Evolutionary conservation across 2,329 filamentous ascomycete species (phyloP).

Genomic region (Zelopaecilomyces penicillatus): DNA sequence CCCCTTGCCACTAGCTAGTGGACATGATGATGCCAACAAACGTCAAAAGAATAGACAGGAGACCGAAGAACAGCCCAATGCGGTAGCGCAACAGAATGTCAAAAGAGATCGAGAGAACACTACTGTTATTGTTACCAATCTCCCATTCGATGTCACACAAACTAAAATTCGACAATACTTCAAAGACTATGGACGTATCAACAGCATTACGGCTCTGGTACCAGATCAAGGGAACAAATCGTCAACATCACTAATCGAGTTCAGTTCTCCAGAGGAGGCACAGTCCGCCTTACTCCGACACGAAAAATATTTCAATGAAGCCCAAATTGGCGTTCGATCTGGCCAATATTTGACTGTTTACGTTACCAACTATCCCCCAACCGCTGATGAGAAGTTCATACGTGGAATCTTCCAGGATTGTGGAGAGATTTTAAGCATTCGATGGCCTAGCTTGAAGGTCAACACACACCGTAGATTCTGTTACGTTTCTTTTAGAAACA

Average conservation of each 20-base stretch:
- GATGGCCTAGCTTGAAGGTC: constrained; percentile 85
- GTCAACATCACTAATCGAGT: constrained; percentile 73
- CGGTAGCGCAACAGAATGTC: constrained; percentile 23
- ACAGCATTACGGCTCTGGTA: constrained; percentile 59
- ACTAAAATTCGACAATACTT: constrained; percentile 82
- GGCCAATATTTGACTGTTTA: constrained; percentile 77
- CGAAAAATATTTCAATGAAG: constrained; percentile 67
- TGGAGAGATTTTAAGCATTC: constrained; percentile 75
- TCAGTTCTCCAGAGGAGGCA: constrained; percentile 71
- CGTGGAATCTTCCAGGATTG: constrained; percentile 61
- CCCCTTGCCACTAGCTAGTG: constrained; percentile 36
- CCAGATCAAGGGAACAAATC: constrained; percentile 52
- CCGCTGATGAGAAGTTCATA: constrained; percentile 63
- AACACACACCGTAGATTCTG: constrained; percentile 88
- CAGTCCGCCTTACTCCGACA: constrained; percentile 73
- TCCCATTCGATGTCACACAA: constrained; percentile 62
- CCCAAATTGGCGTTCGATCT: constrained; percentile 63
- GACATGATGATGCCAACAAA: constrained; percentile 49
- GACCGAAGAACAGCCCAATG: constrained; percentile 16
- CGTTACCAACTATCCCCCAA: constrained; percentile 80
- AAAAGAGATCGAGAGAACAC: constrained; percentile 89
- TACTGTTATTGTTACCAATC: constrained; percentile 69
- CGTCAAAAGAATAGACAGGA: constrained; percentile 48
- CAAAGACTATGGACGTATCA: constrained; percentile 78
- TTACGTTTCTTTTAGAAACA: constrained; percentile 79